A percentile compares a stretch with the other conserved stretches of the same genome.
phyloP scores from a whole-genome alignment of 2,329 filamentous ascomycete species.

The Madurella fahalii region DNA sequence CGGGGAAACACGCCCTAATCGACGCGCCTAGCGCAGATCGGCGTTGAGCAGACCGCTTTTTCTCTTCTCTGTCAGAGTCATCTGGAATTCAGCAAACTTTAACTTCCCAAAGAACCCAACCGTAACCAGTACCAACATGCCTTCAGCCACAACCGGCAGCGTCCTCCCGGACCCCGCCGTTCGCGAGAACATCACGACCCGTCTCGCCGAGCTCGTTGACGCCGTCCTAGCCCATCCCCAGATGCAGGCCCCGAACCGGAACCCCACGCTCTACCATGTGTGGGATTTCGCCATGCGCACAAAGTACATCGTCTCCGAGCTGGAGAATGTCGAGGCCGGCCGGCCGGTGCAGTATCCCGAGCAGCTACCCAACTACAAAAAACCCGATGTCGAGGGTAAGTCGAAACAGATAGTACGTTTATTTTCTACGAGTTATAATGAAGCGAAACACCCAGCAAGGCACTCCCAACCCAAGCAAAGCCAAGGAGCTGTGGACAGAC shows the following conservation, averaged over 20 bases:
- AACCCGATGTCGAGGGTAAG: constrained; percentile 23
- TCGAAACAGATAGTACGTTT: neutral
- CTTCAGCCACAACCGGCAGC: neutral
- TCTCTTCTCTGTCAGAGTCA: too few species aligned
- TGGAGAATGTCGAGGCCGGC: constrained; percentile 37
- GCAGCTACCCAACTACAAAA: constrained; percentile 32
- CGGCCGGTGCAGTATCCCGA: constrained; percentile 32
- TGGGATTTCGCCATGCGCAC: constrained; percentile 42
- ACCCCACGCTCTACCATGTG: constrained; percentile 35
- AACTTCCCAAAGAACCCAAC: neutral
- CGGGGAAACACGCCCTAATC: too few species aligned
- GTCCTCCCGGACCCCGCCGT: constrained; percentile 21
- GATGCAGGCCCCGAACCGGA: constrained; percentile 28
- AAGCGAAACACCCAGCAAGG: constrained; percentile 7
- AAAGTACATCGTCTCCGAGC: constrained; percentile 40
- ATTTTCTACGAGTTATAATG: neutral
- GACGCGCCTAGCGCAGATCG: too few species aligned
- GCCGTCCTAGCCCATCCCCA: constrained; percentile 31
- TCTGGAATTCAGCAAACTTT: neutral
- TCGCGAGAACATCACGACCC: constrained; percentile 27
- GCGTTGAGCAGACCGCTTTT: too few species aligned
- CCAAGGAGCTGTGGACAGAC: constrained; percentile 20
- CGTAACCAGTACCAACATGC: neutral
- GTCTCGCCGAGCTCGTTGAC: constrained; percentile 28
- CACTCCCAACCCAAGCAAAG: constrained; percentile 27